These are phyloP conservation scores for Nakazawaea molendinolei DNA, from an alignment of 805 yeast genomes.

Conservation along the genomic window DNA sequence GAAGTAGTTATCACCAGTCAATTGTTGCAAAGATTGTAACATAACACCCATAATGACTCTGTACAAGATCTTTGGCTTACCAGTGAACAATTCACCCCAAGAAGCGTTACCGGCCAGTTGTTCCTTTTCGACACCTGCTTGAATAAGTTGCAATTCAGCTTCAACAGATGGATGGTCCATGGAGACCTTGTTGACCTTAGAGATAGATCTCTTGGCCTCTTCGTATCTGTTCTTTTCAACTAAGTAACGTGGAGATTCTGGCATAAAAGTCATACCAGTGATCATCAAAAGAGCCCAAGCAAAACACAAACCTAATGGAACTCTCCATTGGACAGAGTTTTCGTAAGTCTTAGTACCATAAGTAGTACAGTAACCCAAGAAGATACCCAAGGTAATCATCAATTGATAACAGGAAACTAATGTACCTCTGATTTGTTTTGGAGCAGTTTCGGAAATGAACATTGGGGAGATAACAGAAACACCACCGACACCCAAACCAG, in stretches of 20 bases:
- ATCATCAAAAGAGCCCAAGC: constrained; percentile 47
- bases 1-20: constrained; percentile 60
- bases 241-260: constrained; percentile 66
- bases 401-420: constrained; percentile 65
- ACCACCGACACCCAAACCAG: constrained; percentile 52
- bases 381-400: constrained; percentile 65
- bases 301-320: constrained; percentile 47
- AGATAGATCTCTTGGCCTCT: constrained; percentile 49
- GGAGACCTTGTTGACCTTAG: constrained; percentile 49
- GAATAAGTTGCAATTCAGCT: constrained; percentile 46
- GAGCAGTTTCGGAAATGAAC: constrained; percentile 64
- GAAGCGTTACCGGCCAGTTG: constrained; percentile 55
- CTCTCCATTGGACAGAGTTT: constrained; percentile 59
- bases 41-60: constrained; percentile 52
- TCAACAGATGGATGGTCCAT: constrained; percentile 48
- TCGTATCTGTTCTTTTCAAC: constrained; percentile 42
- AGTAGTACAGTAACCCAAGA: constrained; percentile 62
- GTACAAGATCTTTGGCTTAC: constrained; percentile 53
- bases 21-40: constrained; percentile 56
- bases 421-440: constrained; percentile 65
- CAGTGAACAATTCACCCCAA: constrained; percentile 58
- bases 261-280: constrained; percentile 49
- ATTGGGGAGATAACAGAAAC: constrained; percentile 47
- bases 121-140: constrained; percentile 59
- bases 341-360: constrained; percentile 52